Evolutionary conservation across 371 early-diverging fungal species (phyloP), one percentile per base, ranked within the genome.

Genomic region (Dinochytrium kinnereticum): DNA sequence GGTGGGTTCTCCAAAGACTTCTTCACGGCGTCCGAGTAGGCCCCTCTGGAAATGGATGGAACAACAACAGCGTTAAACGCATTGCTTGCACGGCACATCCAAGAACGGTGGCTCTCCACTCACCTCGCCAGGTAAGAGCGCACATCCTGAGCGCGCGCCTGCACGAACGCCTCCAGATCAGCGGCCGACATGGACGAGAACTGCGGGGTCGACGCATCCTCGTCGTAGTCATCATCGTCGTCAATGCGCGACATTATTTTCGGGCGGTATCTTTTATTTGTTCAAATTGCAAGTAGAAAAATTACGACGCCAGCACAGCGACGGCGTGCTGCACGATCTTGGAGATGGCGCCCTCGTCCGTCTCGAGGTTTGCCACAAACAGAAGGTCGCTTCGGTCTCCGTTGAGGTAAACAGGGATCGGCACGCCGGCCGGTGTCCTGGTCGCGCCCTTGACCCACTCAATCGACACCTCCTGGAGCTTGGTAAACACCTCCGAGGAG

Each of bases 401-500:
- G 74, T 96, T 95, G 59, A 96, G 86, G 70, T 96, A 96, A 2
- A 95, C 93, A 0, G 96, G 96, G 10, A 96, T 75, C 39, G 57
- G 64, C 39, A 77, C 64, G 26, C 74, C 51, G 51, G 44, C 69
- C 80, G 70, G 74, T 34, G 15, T 68, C 68, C 71, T 50, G 67
- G 64, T 44, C n/a, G n/a, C n/a, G 49, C 81, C 75, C 64, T 76
- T 76, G 24, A 88, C 77, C 89, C 91, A 90, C 65, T 85, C 82
- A 13, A 91, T 73, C 17, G 73, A 76, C 1, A 85, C 80, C 34
- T 74, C 51, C 2, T 82, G 82, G 15, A 88, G 38, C 70, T 87
- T 88, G 59, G 78, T 82, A 17, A 75, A 65, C 0, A 84, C 83
- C 17, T 84, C 83, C 19, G 86, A 80, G 2, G 90, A 88, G 31